These are phyloP conservation scores for Teratosphaeria zuluensis DNA, from an alignment of 2,329 filamentous ascomycete species.

Conservation along the genomic window DNA sequence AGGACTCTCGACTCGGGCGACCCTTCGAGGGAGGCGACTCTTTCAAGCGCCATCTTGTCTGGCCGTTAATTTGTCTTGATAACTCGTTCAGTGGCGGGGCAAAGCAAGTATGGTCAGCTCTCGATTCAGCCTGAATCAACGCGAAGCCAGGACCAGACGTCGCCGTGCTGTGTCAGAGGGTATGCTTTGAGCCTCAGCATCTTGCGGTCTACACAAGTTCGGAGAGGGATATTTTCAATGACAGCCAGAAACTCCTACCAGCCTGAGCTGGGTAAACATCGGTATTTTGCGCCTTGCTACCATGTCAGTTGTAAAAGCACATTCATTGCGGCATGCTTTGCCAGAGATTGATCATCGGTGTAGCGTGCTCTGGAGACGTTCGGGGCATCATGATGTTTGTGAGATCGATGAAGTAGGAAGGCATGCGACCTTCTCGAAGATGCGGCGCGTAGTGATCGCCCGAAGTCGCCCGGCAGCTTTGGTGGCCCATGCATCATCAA, in stretches of 20 bases:
- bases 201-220: background rate
- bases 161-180: background rate
- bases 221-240: background rate
- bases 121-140: background rate
- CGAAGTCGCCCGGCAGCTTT: background rate
- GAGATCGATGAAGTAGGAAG: background rate
- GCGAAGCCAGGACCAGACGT: background rate
- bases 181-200: background rate
- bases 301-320: too few relatives aligned
- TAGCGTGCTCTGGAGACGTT: too few relatives aligned
- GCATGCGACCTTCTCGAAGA: background rate
- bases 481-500: background rate
- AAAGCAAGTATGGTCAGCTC: background rate
- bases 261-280: background rate
- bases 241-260: background rate
- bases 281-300: background rate
- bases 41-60: background rate
- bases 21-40: background rate
- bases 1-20: constrained; percentile 44
- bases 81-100: background rate
- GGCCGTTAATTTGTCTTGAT: background rate
- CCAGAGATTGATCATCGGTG: too few relatives aligned
- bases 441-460: background rate
- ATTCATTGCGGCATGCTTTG: too few relatives aligned
- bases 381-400: background rate